These are phyloP conservation scores for Daldinia decipiens DNA, from an alignment of 495 filamentous ascomycete species.

Conservation along the genomic window DNA sequence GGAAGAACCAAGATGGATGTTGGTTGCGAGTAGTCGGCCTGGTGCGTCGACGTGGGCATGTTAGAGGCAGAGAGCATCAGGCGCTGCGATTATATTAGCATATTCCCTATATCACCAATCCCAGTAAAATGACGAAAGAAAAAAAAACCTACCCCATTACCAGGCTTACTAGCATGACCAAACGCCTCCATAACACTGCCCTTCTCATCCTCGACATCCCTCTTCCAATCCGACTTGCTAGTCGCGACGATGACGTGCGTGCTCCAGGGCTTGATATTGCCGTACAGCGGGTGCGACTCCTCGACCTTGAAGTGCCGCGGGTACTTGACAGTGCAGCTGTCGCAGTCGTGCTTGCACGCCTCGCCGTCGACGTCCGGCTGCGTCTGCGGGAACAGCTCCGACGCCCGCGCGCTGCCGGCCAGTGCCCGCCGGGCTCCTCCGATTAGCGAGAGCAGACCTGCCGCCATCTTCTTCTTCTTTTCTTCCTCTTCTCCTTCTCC, in stretches of 20 bases:
- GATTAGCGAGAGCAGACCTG: conserved; percentile 55
- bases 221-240: conserved; percentile 93
- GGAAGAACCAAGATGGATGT: conserved; percentile 90
- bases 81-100: conserved; percentile 50
- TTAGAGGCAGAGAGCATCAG: conserved; percentile 95
- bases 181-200: conserved; percentile 97
- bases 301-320: conserved; percentile 79
- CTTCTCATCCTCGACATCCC: conserved; percentile 88
- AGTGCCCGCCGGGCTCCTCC: conserved; percentile 52
- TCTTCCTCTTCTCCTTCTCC: neutral
- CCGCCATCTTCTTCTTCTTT: conserved; percentile 42
- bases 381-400: conserved; percentile 71
- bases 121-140: too few species aligned
- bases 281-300: conserved; percentile 81
- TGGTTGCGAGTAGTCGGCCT: conserved; percentile 67
- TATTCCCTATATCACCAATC: too few species aligned
- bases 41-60: conserved; percentile 77
- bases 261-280: conserved; percentile 86
- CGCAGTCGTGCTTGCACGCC: conserved; percentile 90
- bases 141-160: conserved; percentile 73
- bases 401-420: conserved; percentile 72
- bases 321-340: conserved; percentile 79
- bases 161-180: conserved; percentile 66
- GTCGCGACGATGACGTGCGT: conserved; percentile 94
- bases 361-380: conserved; percentile 81